Percentiles rank a stretch among this genome's conserved stretches.
Evolutionary conservation across 768 basidiomycete species (phyloP).

Genomic region (Fistulinella prunicolor): DNA sequence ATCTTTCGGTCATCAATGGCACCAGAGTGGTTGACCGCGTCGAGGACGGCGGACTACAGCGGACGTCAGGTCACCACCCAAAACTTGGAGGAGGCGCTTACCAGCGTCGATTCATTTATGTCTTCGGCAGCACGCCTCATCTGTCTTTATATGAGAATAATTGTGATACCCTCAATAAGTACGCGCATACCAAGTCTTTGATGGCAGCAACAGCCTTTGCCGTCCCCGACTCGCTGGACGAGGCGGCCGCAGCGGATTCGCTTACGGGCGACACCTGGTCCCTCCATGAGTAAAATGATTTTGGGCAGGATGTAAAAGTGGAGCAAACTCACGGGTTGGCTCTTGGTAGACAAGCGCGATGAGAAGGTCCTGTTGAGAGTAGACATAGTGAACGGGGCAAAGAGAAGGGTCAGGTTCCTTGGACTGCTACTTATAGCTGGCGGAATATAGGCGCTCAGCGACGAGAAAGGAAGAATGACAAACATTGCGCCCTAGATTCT

Average conservation of each 20-base stretch:
- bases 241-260: slow-evolving; percentile 5
- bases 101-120: slow-evolving; percentile 27
- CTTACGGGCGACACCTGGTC: slow-evolving; percentile 12
- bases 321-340: slow-evolving; percentile 21
- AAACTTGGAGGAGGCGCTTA: slow-evolving; percentile 1
- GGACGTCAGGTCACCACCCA: background rate
- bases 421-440: slow-evolving; percentile 27
- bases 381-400: slow-evolving; percentile 21
- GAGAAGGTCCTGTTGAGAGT: slow-evolving; percentile 29
- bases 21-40: slow-evolving; percentile 55
- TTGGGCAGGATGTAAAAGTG: background rate
- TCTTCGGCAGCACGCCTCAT: slow-evolving; percentile 32
- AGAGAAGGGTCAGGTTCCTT: background rate
- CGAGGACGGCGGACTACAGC: slow-evolving; percentile 55
- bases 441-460: background rate
- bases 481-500: slow-evolving; percentile 7
- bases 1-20: slow-evolving; percentile 77
- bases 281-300: background rate
- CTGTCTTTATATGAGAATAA: slow-evolving; percentile 7
- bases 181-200: slow-evolving; percentile 28
- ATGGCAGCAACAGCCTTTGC: slow-evolving; percentile 26
- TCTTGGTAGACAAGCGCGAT: slow-evolving; percentile 28
- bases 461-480: slow-evolving; percentile 18
- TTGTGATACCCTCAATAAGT: background rate
- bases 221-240: slow-evolving; percentile 15